Conservation (phyloP, 2,329 filamentous ascomycete species). For the Ilyonectria mors-panacis region DNA sequence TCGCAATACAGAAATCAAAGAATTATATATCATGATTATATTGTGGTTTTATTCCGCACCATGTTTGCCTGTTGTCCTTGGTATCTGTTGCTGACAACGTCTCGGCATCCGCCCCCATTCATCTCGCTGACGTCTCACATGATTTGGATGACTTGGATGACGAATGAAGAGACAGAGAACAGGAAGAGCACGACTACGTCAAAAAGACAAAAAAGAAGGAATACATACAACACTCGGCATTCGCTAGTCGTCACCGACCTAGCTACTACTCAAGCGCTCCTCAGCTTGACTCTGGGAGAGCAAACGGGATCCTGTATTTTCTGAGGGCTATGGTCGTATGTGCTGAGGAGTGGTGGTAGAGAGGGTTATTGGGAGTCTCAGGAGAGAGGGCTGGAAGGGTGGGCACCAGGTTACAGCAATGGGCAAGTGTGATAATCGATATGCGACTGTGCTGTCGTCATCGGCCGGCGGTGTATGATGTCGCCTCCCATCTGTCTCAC, state of each 20-base stretch:
- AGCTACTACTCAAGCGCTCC: constrained; percentile 31
- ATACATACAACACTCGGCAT: constrained; percentile 29
- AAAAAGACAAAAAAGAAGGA: constrained; percentile 8
- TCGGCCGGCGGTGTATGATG: background rate
- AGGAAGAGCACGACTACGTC: background rate
- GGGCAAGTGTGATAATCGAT: background rate
- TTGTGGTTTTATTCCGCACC: background rate
- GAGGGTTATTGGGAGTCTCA: background rate
- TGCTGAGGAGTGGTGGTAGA: background rate
- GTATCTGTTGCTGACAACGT: background rate
- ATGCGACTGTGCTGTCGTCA: background rate
- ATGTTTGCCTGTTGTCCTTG: background rate
- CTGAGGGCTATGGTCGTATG: constrained; percentile 31
- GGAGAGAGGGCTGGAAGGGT: background rate
- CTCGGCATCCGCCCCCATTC: background rate
- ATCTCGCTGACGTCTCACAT: background rate
- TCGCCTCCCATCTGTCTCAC: background rate
- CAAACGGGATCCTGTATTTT: constrained; percentile 26
- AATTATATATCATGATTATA: background rate
- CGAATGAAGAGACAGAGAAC: background rate
- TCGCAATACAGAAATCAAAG: background rate
- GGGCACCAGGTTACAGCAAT: background rate
- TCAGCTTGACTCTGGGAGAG: constrained; percentile 28
- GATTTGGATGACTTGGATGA: background rate
- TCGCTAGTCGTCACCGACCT: constrained; percentile 32